Evolutionary conservation across 306 rosid species (phyloP).

Genomic region (Vigna nakashimae): DNA sequence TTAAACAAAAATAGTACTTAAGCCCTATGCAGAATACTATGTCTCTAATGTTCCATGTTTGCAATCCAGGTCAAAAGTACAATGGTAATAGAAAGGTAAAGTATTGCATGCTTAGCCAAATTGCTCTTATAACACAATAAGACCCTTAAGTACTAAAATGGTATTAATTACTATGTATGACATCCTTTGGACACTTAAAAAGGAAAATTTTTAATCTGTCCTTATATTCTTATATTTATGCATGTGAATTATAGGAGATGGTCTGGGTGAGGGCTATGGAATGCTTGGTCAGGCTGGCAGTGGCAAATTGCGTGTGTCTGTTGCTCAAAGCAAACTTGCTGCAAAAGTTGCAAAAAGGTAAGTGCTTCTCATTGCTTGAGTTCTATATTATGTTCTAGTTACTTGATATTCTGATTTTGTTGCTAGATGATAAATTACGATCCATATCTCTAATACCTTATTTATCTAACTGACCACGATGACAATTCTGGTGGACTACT

Average conservation of each 20-base stretch:
- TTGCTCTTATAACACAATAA: not conserved
- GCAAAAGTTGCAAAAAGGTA: conserved; percentile 92
- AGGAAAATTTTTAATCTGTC: not conserved
- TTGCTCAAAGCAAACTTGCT: conserved; percentile 86
- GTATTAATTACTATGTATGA: not conserved
- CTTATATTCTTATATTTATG: conserved; percentile 38
- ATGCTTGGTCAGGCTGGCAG: conserved; percentile 99
- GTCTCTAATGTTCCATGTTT: not conserved
- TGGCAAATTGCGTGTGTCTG: conserved; percentile 94
- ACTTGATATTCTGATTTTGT: conserved; percentile 10
- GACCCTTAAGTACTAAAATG: not conserved
- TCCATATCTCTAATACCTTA: conserved; percentile 9
- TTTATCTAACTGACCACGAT: conserved; percentile 8
- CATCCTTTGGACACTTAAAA: conserved; percentile 22
- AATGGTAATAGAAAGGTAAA: not conserved
- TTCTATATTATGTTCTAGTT: conserved; percentile 18
- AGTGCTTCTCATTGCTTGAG: conserved; percentile 37
- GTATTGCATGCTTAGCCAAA: conserved; percentile 6
- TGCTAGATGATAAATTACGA: conserved; percentile 9
- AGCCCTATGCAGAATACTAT: not conserved
- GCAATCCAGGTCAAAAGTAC: conserved; percentile 15
- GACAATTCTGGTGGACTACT: conserved; percentile 28
- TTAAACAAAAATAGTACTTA: not conserved
- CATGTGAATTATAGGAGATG: conserved; percentile 71
- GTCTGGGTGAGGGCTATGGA: conserved; percentile 97